phyloP scores from a whole-genome alignment of 345 rosid genomes.

The Noccaea caerulescens region DNA sequence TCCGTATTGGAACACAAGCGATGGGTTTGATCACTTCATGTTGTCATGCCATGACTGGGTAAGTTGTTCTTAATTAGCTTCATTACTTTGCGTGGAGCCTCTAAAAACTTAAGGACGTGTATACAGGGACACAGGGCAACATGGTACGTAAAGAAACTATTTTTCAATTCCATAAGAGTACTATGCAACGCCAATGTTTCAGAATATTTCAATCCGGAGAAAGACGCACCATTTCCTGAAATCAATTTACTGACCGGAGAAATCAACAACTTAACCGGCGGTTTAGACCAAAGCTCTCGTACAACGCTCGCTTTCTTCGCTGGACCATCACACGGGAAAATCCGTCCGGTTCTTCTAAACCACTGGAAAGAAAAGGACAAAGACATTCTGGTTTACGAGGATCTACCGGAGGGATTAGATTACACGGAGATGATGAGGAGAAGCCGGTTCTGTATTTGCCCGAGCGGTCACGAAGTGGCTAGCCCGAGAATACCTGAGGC shows the following conservation, averaged over 20 bases:
- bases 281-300: slow-evolving; percentile 51
- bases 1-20: slow-evolving; percentile 77
- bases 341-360: slow-evolving; percentile 54
- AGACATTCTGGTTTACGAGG: slow-evolving; percentile 60
- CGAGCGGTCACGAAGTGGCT: slow-evolving; percentile 87
- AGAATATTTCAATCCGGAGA: slow-evolving; percentile 72
- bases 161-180: slow-evolving; percentile 70
- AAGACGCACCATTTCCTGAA: slow-evolving; percentile 77
- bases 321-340: slow-evolving; percentile 69
- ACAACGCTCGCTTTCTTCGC: slow-evolving; percentile 72
- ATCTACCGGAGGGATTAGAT: slow-evolving; percentile 47
- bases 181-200: slow-evolving; percentile 82
- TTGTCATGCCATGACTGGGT: slow-evolving; percentile 90
- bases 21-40: slow-evolving; percentile 84
- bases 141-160: slow-evolving; percentile 60
- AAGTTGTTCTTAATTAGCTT: slow-evolving; percentile 23
- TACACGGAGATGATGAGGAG: slow-evolving; percentile 57
- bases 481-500: slow-evolving; percentile 81
- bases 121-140: slow-evolving; percentile 68
- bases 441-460: slow-evolving; percentile 72
- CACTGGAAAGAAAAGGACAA: slow-evolving; percentile 67
- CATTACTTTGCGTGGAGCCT: neutral
- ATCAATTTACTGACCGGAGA: slow-evolving; percentile 67
- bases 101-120: neutral
- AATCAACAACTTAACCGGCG: slow-evolving; percentile 51